Base-by-base conservation (phyloP, 2,329 filamentous ascomycete genomes). In the Apiospora pterosperma region DNA sequence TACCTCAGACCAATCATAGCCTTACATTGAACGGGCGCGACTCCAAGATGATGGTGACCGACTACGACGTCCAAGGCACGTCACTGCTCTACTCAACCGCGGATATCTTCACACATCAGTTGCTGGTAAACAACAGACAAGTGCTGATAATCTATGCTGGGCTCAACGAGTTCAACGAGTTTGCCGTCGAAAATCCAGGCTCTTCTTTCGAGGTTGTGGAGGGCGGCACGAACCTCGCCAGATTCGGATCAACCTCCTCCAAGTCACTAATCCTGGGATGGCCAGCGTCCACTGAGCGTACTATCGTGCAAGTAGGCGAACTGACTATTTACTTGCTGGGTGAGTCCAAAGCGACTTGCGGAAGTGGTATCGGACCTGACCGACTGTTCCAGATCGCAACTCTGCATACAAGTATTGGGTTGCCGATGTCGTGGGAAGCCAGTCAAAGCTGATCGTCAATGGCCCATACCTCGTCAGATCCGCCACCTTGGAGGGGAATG, bases 341-440 rank as follows among this genome's bases (percentile, higher is more conserved):
- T 70, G 55, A 64, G 68, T 63, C 16, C 0, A 21, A 16, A 5
- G 38, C 12, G 8, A 31, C 12, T 31, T n/a, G 4, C 14, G 19
- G 19, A 5, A 11, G 6, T 55, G 4, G 3, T 34, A 34, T 55
- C 16, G 3, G 16, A 19, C 2, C 8, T n/a, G 16, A 6, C 48
- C 21, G 19, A 55, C 12, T 36, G 5, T 63, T 65, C 7, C 58
- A 70, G 70, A 72, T 59, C 85, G 89, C 36, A 86, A 90, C 66
- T 78, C 84, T 7, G 90, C 88, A 0, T 92, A 91, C 75, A 85
- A 90, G 65, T 90, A 90, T 75, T 92, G 89, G 89, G 84, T 88
- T 0, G 79, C 89, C n/a, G 58, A 67, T 23, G 44, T 69, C n/a
- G 66, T 66, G 10, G 62, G 61, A 39, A 63, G 64, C 6, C 42